Percentiles rank a stretch among this genome's conserved stretches.
Evolutionary conservation across 2,329 filamentous ascomycete species (phyloP).

Genomic region (Colletotrichum tabaci): DNA sequence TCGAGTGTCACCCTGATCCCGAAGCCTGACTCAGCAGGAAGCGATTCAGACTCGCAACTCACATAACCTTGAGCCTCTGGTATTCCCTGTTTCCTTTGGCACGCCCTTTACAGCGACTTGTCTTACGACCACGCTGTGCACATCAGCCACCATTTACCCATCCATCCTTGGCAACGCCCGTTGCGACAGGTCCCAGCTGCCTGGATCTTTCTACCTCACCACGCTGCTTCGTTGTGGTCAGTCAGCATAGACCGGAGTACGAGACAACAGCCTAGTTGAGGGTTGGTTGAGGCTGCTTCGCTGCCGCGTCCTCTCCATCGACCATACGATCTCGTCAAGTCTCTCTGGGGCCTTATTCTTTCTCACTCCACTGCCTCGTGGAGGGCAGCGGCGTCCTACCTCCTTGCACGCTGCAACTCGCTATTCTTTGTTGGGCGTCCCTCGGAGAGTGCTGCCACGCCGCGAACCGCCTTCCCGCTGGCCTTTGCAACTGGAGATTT

Average conservation of each 20-base stretch:
- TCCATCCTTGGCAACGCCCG: background rate
- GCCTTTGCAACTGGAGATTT: background rate
- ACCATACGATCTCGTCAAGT: background rate
- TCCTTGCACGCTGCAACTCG: background rate
- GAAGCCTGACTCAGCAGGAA: slow-evolving; percentile 34
- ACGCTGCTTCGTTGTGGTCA: background rate
- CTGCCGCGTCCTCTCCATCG: background rate
- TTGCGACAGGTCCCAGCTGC: background rate
- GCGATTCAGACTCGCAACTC: slow-evolving; percentile 9
- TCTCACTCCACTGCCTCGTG: slow-evolving; percentile 2
- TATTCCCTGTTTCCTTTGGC: background rate
- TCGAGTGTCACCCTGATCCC: slow-evolving; percentile 15
- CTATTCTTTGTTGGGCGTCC: background rate
- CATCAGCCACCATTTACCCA: background rate
- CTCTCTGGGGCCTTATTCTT: background rate
- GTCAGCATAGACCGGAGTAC: background rate
- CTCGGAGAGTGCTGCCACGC: background rate
- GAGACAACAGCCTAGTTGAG: background rate
- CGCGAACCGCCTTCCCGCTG: background rate
- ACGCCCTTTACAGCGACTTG: background rate
- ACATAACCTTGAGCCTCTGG: slow-evolving; percentile 3
- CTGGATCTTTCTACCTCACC: slow-evolving; percentile 3
- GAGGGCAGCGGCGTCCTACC: background rate
- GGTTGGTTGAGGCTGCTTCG: slow-evolving; percentile 1
- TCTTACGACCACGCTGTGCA: slow-evolving; percentile 24